Evolutionary conservation across 164 flowering plant genomes (phyloP).

Genomic region (Liriodendron chinense): DNA sequence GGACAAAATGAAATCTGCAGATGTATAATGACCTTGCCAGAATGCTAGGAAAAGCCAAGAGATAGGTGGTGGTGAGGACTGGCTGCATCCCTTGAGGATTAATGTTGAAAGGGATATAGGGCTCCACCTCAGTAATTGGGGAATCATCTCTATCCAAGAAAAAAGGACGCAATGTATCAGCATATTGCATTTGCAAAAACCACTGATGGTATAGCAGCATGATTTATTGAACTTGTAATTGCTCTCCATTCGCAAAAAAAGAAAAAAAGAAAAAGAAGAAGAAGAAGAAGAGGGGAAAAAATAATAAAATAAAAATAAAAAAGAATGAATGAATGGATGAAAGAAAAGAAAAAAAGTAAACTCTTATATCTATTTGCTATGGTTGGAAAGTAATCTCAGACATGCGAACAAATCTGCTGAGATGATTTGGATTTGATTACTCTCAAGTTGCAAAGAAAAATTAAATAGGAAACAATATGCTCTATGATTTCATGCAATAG

Average conservation of each 20-base stretch:
- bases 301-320: no score
- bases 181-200: neutral
- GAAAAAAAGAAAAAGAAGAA: no score
- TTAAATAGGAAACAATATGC: no score
- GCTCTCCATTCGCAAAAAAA: neutral
- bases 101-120: conserved; percentile 94
- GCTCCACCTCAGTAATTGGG: conserved; percentile 89
- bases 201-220: neutral
- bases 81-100: conserved; percentile 99
- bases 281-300: no score
- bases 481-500: no score
- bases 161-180: neutral
- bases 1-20: neutral
- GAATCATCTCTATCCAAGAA: conserved; percentile 66
- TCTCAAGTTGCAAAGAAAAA: no score
- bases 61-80: conserved; percentile 80
- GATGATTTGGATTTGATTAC: no score
- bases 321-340: no score
- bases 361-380: no score
- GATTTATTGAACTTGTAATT: neutral
- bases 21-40: conserved; percentile 62
- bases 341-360: no score
- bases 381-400: no score
- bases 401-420: no score
- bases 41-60: conserved; percentile 81